Evolutionary conservation across 257 asterid species (phyloP).

Genomic region (Paulownia fortunei): DNA sequence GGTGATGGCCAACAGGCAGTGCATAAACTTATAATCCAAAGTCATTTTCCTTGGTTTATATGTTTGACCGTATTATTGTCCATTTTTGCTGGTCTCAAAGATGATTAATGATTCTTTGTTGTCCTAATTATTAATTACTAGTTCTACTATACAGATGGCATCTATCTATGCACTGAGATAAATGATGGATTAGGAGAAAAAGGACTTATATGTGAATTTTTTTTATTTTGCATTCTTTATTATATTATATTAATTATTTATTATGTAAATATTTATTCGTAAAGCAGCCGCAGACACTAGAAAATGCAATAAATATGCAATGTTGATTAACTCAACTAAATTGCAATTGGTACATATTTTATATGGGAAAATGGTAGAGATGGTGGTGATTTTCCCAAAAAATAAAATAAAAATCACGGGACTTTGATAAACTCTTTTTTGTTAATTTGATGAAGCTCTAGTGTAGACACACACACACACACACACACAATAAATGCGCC

Average conservation of each 20-base stretch:
- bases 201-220: too few relatives aligned
- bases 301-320: too few relatives aligned
- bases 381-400: neutral
- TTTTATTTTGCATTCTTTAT: too few relatives aligned
- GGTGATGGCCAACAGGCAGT: neutral
- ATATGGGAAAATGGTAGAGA: neutral
- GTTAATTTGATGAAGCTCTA: neutral
- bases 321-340: too few relatives aligned
- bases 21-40: neutral
- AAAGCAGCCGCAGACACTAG: too few relatives aligned
- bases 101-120: neutral
- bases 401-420: constrained; percentile 17
- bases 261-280: too few relatives aligned
- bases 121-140: neutral
- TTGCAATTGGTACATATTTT: too few relatives aligned
- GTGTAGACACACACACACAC: neutral
- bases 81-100: neutral
- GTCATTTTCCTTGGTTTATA: constrained; percentile 22
- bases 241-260: too few relatives aligned
- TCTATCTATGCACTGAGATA: neutral
- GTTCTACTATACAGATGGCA: too few relatives aligned
- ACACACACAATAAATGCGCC: constrained; percentile 41
- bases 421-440: neutral
- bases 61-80: constrained; percentile 28
- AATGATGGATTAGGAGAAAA: too few relatives aligned